Evolutionary conservation across 2,329 filamentous ascomycete species (phyloP).

Genomic region (Fusarium foetens): DNA sequence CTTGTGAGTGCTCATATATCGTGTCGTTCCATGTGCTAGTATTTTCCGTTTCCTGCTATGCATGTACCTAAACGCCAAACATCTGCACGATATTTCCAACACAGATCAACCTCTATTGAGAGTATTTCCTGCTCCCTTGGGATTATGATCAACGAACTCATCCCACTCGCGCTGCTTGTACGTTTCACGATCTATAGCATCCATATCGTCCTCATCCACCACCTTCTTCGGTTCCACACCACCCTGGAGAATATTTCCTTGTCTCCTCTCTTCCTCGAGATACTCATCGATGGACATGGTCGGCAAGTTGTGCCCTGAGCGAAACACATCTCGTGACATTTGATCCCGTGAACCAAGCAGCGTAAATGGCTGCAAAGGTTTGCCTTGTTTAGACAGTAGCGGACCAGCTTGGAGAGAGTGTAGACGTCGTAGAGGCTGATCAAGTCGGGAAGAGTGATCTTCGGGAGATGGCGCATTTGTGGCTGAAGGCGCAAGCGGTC

Average conservation of each 20-base stretch:
- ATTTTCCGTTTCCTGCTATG: conserved; percentile 18
- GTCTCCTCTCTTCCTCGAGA: conserved; percentile 84
- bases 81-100: not conserved
- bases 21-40: conserved; percentile 19
- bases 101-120: conserved; percentile 73
- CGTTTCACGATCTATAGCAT: conserved; percentile 88
- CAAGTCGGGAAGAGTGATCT: conserved; percentile 75
- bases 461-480: conserved; percentile 56
- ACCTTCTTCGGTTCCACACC: conserved; percentile 80
- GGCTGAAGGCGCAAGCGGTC: conserved; percentile 58
- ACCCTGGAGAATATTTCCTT: conserved; percentile 91
- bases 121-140: conserved; percentile 84
- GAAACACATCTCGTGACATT: conserved; percentile 83
- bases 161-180: conserved; percentile 97
- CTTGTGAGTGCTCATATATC: not conserved
- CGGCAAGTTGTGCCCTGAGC: conserved; percentile 89
- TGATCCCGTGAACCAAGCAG: conserved; percentile 81
- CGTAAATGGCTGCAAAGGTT: conserved; percentile 91
- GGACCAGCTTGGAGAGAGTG: conserved; percentile 69
- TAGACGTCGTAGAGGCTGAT: conserved; percentile 67
- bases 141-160: conserved; percentile 90
- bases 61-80: conserved; percentile 21
- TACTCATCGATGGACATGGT: conserved; percentile 99
- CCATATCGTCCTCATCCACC: conserved; percentile 88
- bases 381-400: conserved; percentile 80